These are phyloP conservation scores for Naganishia randhawae DNA, from an alignment of 768 basidiomycete species.

Conservation along the genomic window DNA sequence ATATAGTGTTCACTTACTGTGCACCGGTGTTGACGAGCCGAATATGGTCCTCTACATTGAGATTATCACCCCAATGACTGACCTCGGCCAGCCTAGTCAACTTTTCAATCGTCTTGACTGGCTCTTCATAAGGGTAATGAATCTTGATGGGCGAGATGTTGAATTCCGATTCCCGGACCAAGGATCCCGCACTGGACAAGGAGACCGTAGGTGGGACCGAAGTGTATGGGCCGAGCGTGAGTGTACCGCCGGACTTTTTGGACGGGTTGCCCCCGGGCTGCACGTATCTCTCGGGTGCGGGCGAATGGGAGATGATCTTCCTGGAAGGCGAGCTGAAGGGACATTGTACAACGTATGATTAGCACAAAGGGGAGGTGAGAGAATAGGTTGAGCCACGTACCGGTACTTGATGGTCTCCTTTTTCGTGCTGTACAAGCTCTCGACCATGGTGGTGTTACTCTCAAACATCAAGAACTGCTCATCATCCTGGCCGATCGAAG, in stretches of 20 bases:
- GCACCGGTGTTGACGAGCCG: conserved; percentile 85
- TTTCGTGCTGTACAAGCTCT: conserved; percentile 75
- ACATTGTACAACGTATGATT: not conserved
- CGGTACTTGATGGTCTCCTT: conserved; percentile 83
- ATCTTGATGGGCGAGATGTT: conserved; percentile 65
- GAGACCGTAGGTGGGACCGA: conserved; percentile 64
- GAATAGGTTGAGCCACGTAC: conserved; percentile 57
- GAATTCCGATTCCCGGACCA: conserved; percentile 54
- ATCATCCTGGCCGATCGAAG: conserved; percentile 67
- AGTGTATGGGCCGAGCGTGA: conserved; percentile 86
- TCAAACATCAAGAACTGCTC: conserved; percentile 74
- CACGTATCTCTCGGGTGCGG: conserved; percentile 49
- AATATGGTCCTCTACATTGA: conserved; percentile 88
- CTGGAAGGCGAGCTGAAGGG: conserved; percentile 7
- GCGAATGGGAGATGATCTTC: conserved; percentile 63
- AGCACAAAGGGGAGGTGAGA: not conserved
- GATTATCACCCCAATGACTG: conserved; percentile 93
- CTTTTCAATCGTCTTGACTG: conserved; percentile 69
- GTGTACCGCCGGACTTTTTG: conserved; percentile 69
- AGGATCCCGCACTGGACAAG: not conserved
- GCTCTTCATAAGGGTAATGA: conserved; percentile 78
- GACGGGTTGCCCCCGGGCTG: conserved; percentile 61
- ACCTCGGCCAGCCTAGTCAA: conserved; percentile 79
- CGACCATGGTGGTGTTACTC: conserved; percentile 66
- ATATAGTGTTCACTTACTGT: conserved; percentile 57